phyloP scores from a whole-genome alignment of 1,139 yeast species.

The Arxiozyma telluris region DNA sequence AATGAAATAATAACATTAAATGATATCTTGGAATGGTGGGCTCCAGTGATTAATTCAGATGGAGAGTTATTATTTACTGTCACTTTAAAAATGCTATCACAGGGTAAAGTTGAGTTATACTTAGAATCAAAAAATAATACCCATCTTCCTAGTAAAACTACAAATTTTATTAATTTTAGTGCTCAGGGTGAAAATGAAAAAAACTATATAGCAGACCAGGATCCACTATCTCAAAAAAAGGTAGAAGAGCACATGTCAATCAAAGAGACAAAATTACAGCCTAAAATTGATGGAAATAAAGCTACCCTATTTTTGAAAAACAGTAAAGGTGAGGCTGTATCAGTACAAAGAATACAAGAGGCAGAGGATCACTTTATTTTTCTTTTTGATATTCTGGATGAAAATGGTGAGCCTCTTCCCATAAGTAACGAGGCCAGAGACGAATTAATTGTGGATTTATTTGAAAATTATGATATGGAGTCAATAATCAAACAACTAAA shows the following conservation, averaged over 20 bases:
- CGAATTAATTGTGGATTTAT: not conserved
- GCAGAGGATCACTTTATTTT: not conserved
- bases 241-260: not conserved
- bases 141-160: not conserved
- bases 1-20: slow-evolving; percentile 10
- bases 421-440: not conserved
- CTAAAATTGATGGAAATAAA: not conserved
- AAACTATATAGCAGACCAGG: not conserved
- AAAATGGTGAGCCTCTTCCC: not conserved
- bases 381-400: not conserved
- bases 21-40: slow-evolving; percentile 19
- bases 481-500: not conserved
- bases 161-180: no score
- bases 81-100: not conserved
- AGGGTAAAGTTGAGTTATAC: not conserved
- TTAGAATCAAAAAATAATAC: not conserved
- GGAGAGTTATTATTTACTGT: slow-evolving; percentile 9
- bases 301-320: not conserved
- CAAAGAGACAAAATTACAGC: not conserved
- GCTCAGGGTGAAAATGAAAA: not conserved
- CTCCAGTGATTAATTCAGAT: slow-evolving; percentile 17
- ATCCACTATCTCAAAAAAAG: not conserved
- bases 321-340: not conserved
- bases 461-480: not conserved
- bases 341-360: not conserved